A percentile compares a stretch with the other conserved stretches of the same genome.
These are phyloP conservation scores for Pythium utonaiense DNA, from an alignment of 352 stramenopile species.

Conservation along the genomic window DNA sequence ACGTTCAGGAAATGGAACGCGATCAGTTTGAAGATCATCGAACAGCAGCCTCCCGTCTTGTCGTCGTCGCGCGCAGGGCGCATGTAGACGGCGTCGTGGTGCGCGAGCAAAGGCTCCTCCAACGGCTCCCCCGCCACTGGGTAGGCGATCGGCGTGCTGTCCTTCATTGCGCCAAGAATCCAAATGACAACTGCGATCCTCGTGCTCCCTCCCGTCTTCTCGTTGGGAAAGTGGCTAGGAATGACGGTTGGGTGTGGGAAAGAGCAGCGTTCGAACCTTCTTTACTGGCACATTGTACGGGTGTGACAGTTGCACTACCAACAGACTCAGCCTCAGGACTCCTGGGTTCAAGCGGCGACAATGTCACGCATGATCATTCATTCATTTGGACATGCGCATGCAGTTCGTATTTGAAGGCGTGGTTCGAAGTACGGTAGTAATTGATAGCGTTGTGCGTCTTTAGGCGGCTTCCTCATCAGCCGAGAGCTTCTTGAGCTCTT, in stretches of 20 bases:
- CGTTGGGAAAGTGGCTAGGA: too few species aligned
- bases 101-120: constrained; percentile 1
- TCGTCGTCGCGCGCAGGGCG: constrained; percentile 18
- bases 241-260: too few species aligned
- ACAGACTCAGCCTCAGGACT: too few species aligned
- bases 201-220: too few species aligned
- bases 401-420: neutral
- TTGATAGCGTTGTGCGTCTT: neutral
- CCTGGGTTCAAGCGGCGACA: too few species aligned
- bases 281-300: too few species aligned
- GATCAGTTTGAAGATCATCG: constrained; percentile 43
- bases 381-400: neutral
- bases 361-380: too few species aligned
- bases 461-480: constrained; percentile 14
- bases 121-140: constrained; percentile 17
- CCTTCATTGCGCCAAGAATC: constrained; percentile 20
- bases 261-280: neutral
- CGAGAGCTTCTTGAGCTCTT: constrained; percentile 36
- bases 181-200: too few species aligned
- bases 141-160: constrained; percentile 15
- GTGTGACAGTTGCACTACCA: neutral
- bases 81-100: constrained; percentile 15
- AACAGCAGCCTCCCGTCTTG: constrained; percentile 26
- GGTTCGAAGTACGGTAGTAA: too few species aligned
- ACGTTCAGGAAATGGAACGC: constrained; percentile 60